These are phyloP conservation scores for Aplosporella prunicola DNA, from an alignment of 2,329 filamentous ascomycete species.

Conservation along the genomic window DNA sequence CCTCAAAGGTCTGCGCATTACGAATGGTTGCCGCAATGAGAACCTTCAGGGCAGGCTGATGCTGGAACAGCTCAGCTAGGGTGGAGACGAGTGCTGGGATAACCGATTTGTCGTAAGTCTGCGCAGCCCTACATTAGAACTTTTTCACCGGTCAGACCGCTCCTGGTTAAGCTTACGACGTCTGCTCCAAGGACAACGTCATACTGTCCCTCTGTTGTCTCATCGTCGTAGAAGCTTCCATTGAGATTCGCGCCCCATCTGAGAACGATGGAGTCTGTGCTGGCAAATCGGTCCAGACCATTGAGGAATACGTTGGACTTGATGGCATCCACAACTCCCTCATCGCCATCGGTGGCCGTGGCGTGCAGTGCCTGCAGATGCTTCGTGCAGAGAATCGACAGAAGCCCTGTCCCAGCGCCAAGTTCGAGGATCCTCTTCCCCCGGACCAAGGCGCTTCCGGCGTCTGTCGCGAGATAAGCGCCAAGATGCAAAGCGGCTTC, in stretches of 20 bases:
- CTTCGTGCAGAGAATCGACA: slow-evolving; percentile 65
- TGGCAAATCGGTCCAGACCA: slow-evolving; percentile 42
- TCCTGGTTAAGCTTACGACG: slow-evolving; percentile 43
- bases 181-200: slow-evolving; percentile 68
- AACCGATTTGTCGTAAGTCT: slow-evolving; percentile 60
- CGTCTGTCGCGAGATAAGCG: slow-evolving; percentile 47
- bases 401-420: slow-evolving; percentile 66
- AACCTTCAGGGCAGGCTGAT: slow-evolving; percentile 48
- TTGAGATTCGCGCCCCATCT: slow-evolving; percentile 52
- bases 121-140: slow-evolving; percentile 4
- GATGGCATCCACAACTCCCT: slow-evolving; percentile 59
- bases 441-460: slow-evolving; percentile 38
- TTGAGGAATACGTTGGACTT: slow-evolving; percentile 62
- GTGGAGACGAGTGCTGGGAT: slow-evolving; percentile 58
- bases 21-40: slow-evolving; percentile 63
- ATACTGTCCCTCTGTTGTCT: slow-evolving; percentile 28
- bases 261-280: slow-evolving; percentile 40
- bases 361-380: slow-evolving; percentile 51
- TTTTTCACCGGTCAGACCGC: slow-evolving; percentile 1
- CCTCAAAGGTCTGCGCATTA: slow-evolving; percentile 58
- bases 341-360: slow-evolving; percentile 64
- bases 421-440: slow-evolving; percentile 59
- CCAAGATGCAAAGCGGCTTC: slow-evolving; percentile 69
- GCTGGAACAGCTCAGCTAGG: slow-evolving; percentile 50
- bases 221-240: slow-evolving; percentile 13